Conservation (phyloP, 768 basidiomycete species). For the Tricholoma terreum region DNA sequence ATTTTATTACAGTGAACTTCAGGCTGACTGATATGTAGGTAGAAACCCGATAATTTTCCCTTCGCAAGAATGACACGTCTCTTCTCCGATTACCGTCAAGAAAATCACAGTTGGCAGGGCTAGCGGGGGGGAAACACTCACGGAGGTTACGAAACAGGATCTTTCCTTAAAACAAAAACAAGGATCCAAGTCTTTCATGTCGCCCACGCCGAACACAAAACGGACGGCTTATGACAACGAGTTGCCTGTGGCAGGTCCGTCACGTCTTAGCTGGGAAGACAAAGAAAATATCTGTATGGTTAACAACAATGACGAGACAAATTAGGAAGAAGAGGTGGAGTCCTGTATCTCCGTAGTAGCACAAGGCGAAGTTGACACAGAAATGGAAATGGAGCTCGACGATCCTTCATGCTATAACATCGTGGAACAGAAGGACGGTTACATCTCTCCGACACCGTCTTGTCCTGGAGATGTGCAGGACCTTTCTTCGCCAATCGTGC, state of each 20-base stretch:
- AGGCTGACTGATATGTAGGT: slow-evolving; percentile 25
- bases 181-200: slow-evolving; percentile 38
- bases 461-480: slow-evolving; percentile 57
- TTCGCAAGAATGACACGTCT: slow-evolving; percentile 10
- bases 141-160: slow-evolving; percentile 69
- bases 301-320: slow-evolving; percentile 22
- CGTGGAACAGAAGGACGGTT: slow-evolving; percentile 78
- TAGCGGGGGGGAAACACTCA: slow-evolving; percentile 75
- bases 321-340: slow-evolving; percentile 17
- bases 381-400: slow-evolving; percentile 39
- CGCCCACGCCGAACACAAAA: slow-evolving; percentile 11
- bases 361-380: slow-evolving; percentile 34
- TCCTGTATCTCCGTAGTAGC: slow-evolving; percentile 35
- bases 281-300: slow-evolving; percentile 43
- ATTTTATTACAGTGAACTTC: not conserved
- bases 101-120: slow-evolving; percentile 45
- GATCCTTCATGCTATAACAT: slow-evolving; percentile 39
- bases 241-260: slow-evolving; percentile 29
- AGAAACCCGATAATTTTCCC: slow-evolving; percentile 40
- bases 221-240: slow-evolving; percentile 4
- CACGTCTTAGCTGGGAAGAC: slow-evolving; percentile 27
- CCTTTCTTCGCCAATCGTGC: slow-evolving; percentile 60
- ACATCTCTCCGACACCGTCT: slow-evolving; percentile 68
- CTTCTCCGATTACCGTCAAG: slow-evolving; percentile 18
- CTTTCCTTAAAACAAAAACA: slow-evolving; percentile 40